phyloP scores from a whole-genome alignment of 495 filamentous ascomycete genomes.

The Penicillium cosmopolitanum region DNA sequence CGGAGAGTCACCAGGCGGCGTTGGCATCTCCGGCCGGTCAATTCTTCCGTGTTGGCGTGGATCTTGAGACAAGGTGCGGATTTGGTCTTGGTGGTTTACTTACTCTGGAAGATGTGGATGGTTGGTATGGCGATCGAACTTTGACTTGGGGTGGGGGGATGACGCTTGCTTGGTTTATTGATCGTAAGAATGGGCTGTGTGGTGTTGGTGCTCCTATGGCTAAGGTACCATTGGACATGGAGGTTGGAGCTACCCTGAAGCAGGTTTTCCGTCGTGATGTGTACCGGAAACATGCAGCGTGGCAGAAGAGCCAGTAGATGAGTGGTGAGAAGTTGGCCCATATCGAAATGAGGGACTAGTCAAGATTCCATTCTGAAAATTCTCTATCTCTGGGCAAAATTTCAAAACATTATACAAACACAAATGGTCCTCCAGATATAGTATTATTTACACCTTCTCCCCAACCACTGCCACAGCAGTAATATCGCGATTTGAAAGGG shows the following conservation, averaged over 20 bases:
- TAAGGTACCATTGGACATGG: slow-evolving; percentile 38
- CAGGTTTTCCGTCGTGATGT: slow-evolving; percentile 48
- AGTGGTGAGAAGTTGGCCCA: neutral
- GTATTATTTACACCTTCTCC: neutral
- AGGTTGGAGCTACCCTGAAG: slow-evolving; percentile 35
- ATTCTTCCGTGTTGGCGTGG: slow-evolving; percentile 34
- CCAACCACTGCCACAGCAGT: neutral
- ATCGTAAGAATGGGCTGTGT: slow-evolving; percentile 50
- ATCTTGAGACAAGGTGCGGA: slow-evolving; percentile 26
- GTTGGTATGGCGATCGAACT: slow-evolving; percentile 45
- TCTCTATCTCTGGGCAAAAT: neutral
- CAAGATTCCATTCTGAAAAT: neutral
- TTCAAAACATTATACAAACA: neutral
- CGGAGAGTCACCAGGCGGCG: slow-evolving; percentile 19
- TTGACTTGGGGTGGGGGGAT: slow-evolving; percentile 43
- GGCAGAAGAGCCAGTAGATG: slow-evolving; percentile 9
- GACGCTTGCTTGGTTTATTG: slow-evolving; percentile 49
- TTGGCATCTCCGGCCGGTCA: slow-evolving; percentile 25
- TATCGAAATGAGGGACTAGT: neutral
- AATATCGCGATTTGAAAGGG: too few species aligned
- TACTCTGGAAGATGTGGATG: slow-evolving; percentile 35
- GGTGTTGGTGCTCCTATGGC: slow-evolving; percentile 44
- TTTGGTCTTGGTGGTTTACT: slow-evolving; percentile 34
- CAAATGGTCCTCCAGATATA: neutral
- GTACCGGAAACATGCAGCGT: slow-evolving; percentile 36